A percentile compares a stretch with the other conserved stretches of the same genome.
Conservation (phyloP, 108 stramenopile species). For the Fragilaria crotonensis region DNA sequence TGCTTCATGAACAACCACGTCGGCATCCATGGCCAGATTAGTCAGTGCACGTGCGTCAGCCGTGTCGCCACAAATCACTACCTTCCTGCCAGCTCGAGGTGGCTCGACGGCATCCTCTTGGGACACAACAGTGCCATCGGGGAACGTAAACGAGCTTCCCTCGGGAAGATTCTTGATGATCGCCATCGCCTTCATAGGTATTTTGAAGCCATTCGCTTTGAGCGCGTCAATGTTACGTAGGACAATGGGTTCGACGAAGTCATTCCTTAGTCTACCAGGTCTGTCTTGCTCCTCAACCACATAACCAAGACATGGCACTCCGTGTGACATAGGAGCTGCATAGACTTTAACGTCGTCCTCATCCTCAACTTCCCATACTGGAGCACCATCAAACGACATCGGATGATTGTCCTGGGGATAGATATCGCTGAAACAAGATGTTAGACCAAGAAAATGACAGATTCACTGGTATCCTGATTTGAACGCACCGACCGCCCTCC, state of each 20-base stretch:
- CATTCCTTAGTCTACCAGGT: conserved; percentile 76
- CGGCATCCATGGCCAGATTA: conserved; percentile 58
- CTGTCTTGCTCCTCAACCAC: conserved; percentile 74
- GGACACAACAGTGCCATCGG: conserved; percentile 80
- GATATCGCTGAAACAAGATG: conserved; percentile 55
- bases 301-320: conserved; percentile 92
- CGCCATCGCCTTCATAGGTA: conserved; percentile 83
- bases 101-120: conserved; percentile 81
- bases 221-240: conserved; percentile 64
- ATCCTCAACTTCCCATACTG: conserved; percentile 78
- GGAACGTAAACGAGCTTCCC: conserved; percentile 77
- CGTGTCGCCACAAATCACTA: conserved; percentile 93
- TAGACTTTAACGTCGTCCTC: conserved; percentile 70
- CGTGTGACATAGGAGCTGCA: conserved; percentile 94
- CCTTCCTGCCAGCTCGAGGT: conserved; percentile 76
- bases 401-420: conserved; percentile 76
- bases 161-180: conserved; percentile 70
- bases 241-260: conserved; percentile 71
- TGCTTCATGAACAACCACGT: conserved; percentile 87
- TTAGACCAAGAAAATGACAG: not conserved
- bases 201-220: conserved; percentile 51
- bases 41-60: conserved; percentile 52
- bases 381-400: conserved; percentile 55
- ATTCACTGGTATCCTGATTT: not conserved
- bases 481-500: conserved; percentile 31